phyloP scores from a whole-genome alignment of 371 early-diverging fungal species.

The Batrachochytrium dendrobatidis region DNA sequence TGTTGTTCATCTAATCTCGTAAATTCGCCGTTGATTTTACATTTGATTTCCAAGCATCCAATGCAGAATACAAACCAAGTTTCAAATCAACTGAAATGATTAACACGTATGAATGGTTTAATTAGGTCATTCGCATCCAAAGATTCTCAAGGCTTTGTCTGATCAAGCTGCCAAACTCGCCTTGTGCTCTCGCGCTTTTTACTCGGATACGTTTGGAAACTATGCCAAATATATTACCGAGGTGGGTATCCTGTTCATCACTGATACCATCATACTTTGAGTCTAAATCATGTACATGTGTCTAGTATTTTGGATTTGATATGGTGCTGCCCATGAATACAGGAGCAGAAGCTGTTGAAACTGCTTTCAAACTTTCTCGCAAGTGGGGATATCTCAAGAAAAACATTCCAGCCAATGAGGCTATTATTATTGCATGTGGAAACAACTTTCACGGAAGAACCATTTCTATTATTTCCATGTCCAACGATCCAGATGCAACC shows the following conservation, averaged over 20 bases:
- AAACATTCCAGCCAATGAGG: slow-evolving; percentile 73
- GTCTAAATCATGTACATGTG: not conserved
- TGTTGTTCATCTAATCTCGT: not conserved
- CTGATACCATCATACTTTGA: not conserved
- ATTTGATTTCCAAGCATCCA: too few relatives aligned
- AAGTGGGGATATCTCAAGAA: slow-evolving; percentile 90
- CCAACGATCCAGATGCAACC: slow-evolving; percentile 83
- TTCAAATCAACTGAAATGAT: too few relatives aligned
- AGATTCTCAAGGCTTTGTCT: slow-evolving; percentile 82
- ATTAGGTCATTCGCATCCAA: slow-evolving; percentile 93
- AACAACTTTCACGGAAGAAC: slow-evolving; percentile 98
- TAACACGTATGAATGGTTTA: too few relatives aligned
- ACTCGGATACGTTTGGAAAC: slow-evolving; percentile 85
- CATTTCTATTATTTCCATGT: slow-evolving; percentile 90
- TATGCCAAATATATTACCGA: slow-evolving; percentile 87
- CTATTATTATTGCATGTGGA: slow-evolving; percentile 74
- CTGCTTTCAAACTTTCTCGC: slow-evolving; percentile 95
- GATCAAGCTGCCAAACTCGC: slow-evolving; percentile 81
- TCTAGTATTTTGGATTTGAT: slow-evolving; percentile 83
- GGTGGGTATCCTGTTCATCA: slow-evolving; percentile 19
- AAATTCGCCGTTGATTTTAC: not conserved
- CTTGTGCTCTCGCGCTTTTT: slow-evolving; percentile 91
- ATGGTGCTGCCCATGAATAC: slow-evolving; percentile 98
- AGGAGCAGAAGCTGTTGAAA: slow-evolving; percentile 97
- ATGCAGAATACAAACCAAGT: too few relatives aligned